Percentiles rank a stretch among this genome's conserved stretches.
phyloP scores from a whole-genome alignment of 2,329 filamentous ascomycete species.

The Hansfordia pulvinata region DNA sequence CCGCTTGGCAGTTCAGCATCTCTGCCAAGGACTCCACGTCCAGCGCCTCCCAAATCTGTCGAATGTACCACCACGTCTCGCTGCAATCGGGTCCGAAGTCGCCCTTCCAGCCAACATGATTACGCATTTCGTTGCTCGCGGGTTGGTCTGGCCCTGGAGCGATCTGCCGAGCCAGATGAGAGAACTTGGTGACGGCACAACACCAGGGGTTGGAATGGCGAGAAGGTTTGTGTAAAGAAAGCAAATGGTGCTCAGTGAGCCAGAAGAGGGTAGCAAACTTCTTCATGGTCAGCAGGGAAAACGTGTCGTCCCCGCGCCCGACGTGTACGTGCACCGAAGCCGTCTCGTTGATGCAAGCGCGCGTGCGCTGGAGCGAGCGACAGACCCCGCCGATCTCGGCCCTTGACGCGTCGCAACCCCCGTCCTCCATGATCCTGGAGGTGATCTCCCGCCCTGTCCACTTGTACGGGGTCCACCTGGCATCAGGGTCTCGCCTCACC shows the following conservation, averaged over 20 bases:
- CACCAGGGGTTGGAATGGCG: conserved; percentile 6
- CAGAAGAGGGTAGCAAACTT: conserved; percentile 10
- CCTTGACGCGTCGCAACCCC: conserved; percentile 4
- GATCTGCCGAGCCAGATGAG: conserved; percentile 4
- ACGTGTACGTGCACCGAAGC: conserved; percentile 13
- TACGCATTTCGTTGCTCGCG: too few relatives aligned
- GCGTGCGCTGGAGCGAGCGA: conserved; percentile 6
- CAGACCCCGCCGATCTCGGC: conserved; percentile 7
- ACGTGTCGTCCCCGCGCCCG: conserved; percentile 11
- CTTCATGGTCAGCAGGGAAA: conserved; percentile 12
- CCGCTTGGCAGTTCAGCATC: conserved; percentile 4
- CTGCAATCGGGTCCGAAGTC: too few relatives aligned
- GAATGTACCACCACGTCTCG: too few relatives aligned
- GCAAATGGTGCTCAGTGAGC: conserved; percentile 7
- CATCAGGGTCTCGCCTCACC: neutral
- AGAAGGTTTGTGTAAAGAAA: conserved; percentile 12
- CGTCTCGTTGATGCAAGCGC: conserved; percentile 10
- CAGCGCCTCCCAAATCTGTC: conserved; percentile 7
- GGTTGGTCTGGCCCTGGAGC: too few relatives aligned
- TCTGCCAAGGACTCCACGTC: conserved; percentile 6
- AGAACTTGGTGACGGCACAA: conserved; percentile 3
- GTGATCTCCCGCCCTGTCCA: conserved; percentile 11
- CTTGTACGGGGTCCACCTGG: conserved; percentile 2
- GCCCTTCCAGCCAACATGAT: too few relatives aligned
- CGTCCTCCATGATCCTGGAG: conserved; percentile 7